Conservation (phyloP, 805 yeast species). For the Candida ponderosae region DNA sequence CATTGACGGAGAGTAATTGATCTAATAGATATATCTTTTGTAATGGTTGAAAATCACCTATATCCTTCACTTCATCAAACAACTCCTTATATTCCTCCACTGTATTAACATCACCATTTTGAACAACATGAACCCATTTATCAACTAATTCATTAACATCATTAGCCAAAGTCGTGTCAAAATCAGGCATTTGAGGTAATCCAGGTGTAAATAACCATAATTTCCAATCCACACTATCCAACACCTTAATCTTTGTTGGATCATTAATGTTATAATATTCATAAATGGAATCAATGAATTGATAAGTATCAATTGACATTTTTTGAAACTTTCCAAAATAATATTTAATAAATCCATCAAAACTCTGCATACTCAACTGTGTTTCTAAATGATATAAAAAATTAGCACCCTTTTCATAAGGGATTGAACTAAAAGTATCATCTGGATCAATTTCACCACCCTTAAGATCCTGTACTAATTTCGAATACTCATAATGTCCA, state of each 20-base stretch:
- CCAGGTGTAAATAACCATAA: conserved; percentile 79
- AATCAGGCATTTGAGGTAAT: conserved; percentile 80
- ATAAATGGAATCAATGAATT: conserved; percentile 69
- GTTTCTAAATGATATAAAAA: conserved; percentile 69
- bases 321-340: conserved; percentile 67
- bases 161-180: conserved; percentile 73
- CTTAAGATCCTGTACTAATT: conserved; percentile 63
- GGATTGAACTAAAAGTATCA: conserved; percentile 81
- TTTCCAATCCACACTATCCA: conserved; percentile 77
- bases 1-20: conserved; percentile 44
- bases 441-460: conserved; percentile 70
- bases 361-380: conserved; percentile 47
- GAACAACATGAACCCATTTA: conserved; percentile 41
- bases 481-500: conserved; percentile 46
- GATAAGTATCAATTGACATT: conserved; percentile 71
- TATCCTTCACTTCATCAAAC: conserved; percentile 27
- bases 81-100: conserved; percentile 8
- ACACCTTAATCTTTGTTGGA: conserved; percentile 34
- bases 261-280: conserved; percentile 43
- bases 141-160: conserved; percentile 59
- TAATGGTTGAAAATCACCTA: conserved; percentile 51
- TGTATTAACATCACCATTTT: conserved; percentile 7
- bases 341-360: conserved; percentile 73
- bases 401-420: conserved; percentile 87
- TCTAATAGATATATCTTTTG: conserved; percentile 79